phyloP scores from a whole-genome alignment of 2,329 filamentous ascomycete genomes.

The Xylaria multiplex region DNA sequence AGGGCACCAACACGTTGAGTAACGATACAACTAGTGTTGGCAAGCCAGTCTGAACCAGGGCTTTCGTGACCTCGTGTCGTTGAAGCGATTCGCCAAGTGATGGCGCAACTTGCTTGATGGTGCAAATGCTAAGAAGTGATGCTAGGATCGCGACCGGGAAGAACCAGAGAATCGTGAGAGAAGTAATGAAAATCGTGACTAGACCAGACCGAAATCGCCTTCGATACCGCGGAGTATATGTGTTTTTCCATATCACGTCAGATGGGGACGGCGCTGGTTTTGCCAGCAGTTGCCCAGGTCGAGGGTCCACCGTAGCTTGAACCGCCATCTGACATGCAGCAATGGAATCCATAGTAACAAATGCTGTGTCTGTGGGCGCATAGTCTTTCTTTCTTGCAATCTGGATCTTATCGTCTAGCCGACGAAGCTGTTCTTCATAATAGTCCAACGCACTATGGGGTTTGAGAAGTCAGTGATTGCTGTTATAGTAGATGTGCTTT shows the following conservation, averaged over 20 bases:
- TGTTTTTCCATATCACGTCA: slow-evolving; percentile 96
- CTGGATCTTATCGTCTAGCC: slow-evolving; percentile 78
- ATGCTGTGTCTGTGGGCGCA: slow-evolving; percentile 82
- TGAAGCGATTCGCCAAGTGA: slow-evolving; percentile 73
- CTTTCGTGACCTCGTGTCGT: slow-evolving; percentile 74
- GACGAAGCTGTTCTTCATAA: slow-evolving; percentile 85
- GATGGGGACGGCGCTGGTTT: slow-evolving; percentile 87
- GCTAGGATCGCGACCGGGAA: slow-evolving; percentile 83
- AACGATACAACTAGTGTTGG: slow-evolving; percentile 87
- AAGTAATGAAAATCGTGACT: slow-evolving; percentile 82
- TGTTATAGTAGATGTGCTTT: not conserved
- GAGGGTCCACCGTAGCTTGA: slow-evolving; percentile 91
- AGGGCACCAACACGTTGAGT: slow-evolving; percentile 89
- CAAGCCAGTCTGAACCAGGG: slow-evolving; percentile 85
- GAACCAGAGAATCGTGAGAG: slow-evolving; percentile 90
- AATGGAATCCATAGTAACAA: slow-evolving; percentile 97
- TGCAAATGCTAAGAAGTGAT: slow-evolving; percentile 81
- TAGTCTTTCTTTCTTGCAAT: slow-evolving; percentile 79
- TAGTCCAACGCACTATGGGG: slow-evolving; percentile 78
- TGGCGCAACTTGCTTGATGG: slow-evolving; percentile 78
- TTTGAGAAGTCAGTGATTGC: slow-evolving; percentile 20
- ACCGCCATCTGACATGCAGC: slow-evolving; percentile 94
- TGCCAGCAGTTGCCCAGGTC: slow-evolving; percentile 84
- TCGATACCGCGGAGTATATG: slow-evolving; percentile 78
- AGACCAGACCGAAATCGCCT: slow-evolving; percentile 83